Percentiles rank a stretch among this genome's conserved stretches.
phyloP scores from a whole-genome alignment of 495 filamentous ascomycete genomes.

The Neurospora sp. region DNA sequence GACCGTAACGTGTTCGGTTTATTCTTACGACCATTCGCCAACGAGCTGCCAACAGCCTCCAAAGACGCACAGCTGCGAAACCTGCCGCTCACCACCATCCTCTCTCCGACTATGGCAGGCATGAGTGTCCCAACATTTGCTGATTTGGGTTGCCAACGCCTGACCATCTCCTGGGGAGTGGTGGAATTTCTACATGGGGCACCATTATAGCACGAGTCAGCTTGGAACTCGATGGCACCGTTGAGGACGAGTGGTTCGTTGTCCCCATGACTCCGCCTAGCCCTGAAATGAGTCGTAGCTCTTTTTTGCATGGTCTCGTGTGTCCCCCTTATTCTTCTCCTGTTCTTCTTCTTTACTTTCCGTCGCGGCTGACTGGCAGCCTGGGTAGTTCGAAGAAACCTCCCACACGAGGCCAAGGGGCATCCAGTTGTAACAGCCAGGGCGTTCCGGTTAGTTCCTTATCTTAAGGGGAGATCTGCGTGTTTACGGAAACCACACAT shows the following conservation, averaged over 20 bases:
- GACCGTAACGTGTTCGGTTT: background rate
- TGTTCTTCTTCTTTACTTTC: background rate
- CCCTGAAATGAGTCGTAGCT: conserved; percentile 67
- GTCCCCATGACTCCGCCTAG: conserved; percentile 70
- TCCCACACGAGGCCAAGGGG: background rate
- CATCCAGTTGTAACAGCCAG: background rate
- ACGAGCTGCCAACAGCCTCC: background rate
- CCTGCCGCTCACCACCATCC: background rate
- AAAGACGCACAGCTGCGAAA: conserved; percentile 9
- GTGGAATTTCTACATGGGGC: conserved; percentile 15
- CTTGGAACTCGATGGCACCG: conserved; percentile 19
- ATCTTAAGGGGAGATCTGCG: background rate
- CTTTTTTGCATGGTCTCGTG: conserved; percentile 13
- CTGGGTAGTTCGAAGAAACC: background rate
- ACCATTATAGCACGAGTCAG: background rate
- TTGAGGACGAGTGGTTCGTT: conserved; percentile 68
- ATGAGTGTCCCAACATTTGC: background rate
- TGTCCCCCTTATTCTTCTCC: background rate
- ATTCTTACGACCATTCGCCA: background rate
- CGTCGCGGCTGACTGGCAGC: background rate
- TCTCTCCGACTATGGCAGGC: background rate
- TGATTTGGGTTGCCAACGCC: conserved; percentile 1
- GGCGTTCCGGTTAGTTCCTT: background rate
- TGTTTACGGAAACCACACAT: background rate
- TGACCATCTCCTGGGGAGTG: conserved; percentile 1